Evolutionary conservation across 768 basidiomycete species (phyloP), one percentile per base, ranked within the genome.

Genomic region (Lentinula detonsa): DNA sequence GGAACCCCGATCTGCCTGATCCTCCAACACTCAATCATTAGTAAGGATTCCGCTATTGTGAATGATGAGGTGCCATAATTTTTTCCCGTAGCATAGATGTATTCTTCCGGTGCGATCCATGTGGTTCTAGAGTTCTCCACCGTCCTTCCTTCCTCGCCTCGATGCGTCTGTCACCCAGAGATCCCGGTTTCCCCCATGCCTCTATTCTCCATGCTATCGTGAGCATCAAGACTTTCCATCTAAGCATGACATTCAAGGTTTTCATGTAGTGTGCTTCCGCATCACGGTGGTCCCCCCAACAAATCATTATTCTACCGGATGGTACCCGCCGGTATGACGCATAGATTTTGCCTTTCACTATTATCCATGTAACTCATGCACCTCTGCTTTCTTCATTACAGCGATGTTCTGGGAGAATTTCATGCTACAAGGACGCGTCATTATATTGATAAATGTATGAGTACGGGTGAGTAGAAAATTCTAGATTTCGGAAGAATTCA

Each of bases 201-300:
- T 90, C 93, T 2, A 83, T 97, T 60, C 77, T 97, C 39, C 95
- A 97, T 72, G 94, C 93, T 64, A 96, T 97, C 64, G 90, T 76
- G 73, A 55, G 55, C 13, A 62, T 55, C 10, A 31, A 18, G 16
- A n/a, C 15, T 48, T 56, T 28, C 33, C 16, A 49, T 48, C 45
- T 57, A 39, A 39, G 13, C 46, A 18, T 49, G 62, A 51, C 18
- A 33, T 49, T 54, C 54, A 58, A 56, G 37, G 56, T 46, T 60
- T 40, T 61, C 59, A 57, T 60, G 15, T 65, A 92, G 90, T 93
- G 91, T 65, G 90, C 91, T 15, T 85, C 86, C 35, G 87, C 90
- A 13, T 93, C 91, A 40, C 84, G 91, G 35, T 93, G 90, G 90
- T 85, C 87, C 18, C 85, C 90, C 2, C 84, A 85, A 57, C 83